Evolutionary conservation across 2,329 filamentous ascomycete species (phyloP).

Genomic region (Penicillium sp.): DNA sequence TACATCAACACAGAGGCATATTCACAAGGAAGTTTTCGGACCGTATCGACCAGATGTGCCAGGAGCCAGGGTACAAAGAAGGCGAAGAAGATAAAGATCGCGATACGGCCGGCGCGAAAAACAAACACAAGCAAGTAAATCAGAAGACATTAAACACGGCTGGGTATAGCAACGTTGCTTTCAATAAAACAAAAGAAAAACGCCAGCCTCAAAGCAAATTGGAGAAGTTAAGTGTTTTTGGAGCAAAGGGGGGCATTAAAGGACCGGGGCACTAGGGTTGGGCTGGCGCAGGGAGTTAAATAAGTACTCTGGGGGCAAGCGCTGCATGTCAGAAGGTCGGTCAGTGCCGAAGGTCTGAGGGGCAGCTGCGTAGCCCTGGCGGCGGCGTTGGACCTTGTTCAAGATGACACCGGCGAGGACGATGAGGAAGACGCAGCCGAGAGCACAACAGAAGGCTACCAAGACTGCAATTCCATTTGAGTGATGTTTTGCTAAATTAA

Average conservation of each 20-base stretch:
- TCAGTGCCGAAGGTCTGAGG: slow-evolving; percentile 47
- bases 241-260: slow-evolving; percentile 27
- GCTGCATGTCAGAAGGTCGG: slow-evolving; percentile 47
- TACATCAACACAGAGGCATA: slow-evolving; percentile 15
- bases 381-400: slow-evolving; percentile 48
- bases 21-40: slow-evolving; percentile 6
- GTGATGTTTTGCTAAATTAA: slow-evolving; percentile 35
- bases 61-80: background rate
- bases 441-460: slow-evolving; percentile 48
- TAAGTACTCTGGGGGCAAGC: slow-evolving; percentile 49
- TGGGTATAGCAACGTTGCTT: slow-evolving; percentile 36
- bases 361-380: slow-evolving; percentile 48
- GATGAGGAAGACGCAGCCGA: slow-evolving; percentile 50
- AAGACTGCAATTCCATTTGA: slow-evolving; percentile 49
- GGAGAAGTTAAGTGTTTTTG: slow-evolving; percentile 17
- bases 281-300: slow-evolving; percentile 42
- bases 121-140: slow-evolving; percentile 22
- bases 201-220: slow-evolving; percentile 12
- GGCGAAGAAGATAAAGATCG: slow-evolving; percentile 4
- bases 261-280: slow-evolving; percentile 35
- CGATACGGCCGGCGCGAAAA: slow-evolving; percentile 19
- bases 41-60: background rate
- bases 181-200: slow-evolving; percentile 27
- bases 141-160: slow-evolving; percentile 32
- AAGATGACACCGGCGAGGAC: slow-evolving; percentile 48